Conservation (phyloP, 2,329 filamentous ascomycete genomes). For the Laburnicola sp. region DNA sequence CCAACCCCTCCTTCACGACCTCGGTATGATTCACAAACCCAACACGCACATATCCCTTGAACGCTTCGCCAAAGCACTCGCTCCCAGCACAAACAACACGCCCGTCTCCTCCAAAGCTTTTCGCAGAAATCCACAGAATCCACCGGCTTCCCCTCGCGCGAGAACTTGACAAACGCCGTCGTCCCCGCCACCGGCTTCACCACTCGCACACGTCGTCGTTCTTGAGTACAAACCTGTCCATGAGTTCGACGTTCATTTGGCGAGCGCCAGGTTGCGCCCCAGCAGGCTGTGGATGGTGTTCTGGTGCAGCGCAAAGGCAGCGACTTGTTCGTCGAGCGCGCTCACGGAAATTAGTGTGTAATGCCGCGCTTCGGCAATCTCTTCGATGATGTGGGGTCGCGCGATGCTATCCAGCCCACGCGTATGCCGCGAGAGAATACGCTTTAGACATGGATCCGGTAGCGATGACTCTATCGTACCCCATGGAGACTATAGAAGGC, state of each 20-base stretch:
- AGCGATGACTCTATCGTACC: conserved; percentile 70
- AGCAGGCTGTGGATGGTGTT: conserved; percentile 66
- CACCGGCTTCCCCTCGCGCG: conserved; percentile 62
- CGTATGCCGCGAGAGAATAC: conserved; percentile 82
- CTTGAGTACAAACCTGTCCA: conserved; percentile 69
- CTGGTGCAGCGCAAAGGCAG: conserved; percentile 70
- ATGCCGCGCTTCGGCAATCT: conserved; percentile 67
- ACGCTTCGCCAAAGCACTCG: conserved; percentile 73
- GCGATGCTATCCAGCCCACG: conserved; percentile 79
- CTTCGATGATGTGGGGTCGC: conserved; percentile 66
- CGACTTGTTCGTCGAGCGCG: conserved; percentile 78
- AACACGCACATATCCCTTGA: conserved; percentile 72
- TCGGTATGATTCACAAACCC: conserved; percentile 75
- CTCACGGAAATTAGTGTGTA: conserved; percentile 88
- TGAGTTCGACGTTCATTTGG: conserved; percentile 66
- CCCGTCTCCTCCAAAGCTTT: conserved; percentile 69
- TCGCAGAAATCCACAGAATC: conserved; percentile 74
- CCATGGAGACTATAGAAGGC: conserved; percentile 70
- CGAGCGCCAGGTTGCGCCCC: conserved; percentile 66
- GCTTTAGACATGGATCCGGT: conserved; percentile 86
- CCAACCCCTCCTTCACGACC: conserved; percentile 67
- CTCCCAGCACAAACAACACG: conserved; percentile 71
- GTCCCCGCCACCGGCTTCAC: conserved; percentile 76
- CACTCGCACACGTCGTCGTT: conserved; percentile 68
- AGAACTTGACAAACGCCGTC: conserved; percentile 75